Evolutionary conservation across 495 filamentous ascomycete species (phyloP), one percentile per base, ranked within the genome.

Genomic region (Aspergillus mulundensis): DNA sequence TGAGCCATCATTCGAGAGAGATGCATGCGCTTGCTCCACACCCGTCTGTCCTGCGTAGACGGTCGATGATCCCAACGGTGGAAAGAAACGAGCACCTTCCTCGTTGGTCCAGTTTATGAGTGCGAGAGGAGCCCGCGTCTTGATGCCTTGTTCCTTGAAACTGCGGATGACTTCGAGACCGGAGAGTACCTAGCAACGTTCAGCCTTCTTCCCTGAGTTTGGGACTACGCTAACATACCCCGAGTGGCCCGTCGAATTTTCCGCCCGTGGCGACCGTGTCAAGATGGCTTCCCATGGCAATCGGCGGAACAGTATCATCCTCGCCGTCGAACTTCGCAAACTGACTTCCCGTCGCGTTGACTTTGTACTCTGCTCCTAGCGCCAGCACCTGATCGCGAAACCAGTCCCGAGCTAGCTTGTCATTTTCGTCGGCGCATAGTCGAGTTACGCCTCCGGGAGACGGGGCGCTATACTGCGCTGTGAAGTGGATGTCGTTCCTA

Each of bases 91-190:
- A 1, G 23, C 43, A 20, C 43, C 43, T 24, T 46, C 43, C n/a
- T 46, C 43, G n/a, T 28, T 46, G 43, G 43, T 46, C 43, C 43
- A 46, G 43, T 46, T 46, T 4, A 46, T 46, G 2, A 46, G 20
- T 3, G 18, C 21, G 8, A 46, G 43, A 14, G 43, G 43, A 14
- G 43, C 43, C 11, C 23, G 43, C 5, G 43, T 46, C 20, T 24
- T 24, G 43, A 24, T 24, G 21, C 23, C 15, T 8, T 46, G 20
- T 19, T 46, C 43, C 25, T 46, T 46, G 43, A 46, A 28, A 20
- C 20, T 28, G 20, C 43, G 43, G 1, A 46, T 24, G 20, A 46
- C 23, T 16, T 46, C 43, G 1, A 46, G 10, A 10, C 43, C 43
- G 7, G 43, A 42, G 7, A 42, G 8, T 1, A 42, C 43, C 43